These are phyloP conservation scores for Zygosaccharomyces kombuchaensis DNA, from an alignment of 805 yeast genomes.

Conservation along the genomic window DNA sequence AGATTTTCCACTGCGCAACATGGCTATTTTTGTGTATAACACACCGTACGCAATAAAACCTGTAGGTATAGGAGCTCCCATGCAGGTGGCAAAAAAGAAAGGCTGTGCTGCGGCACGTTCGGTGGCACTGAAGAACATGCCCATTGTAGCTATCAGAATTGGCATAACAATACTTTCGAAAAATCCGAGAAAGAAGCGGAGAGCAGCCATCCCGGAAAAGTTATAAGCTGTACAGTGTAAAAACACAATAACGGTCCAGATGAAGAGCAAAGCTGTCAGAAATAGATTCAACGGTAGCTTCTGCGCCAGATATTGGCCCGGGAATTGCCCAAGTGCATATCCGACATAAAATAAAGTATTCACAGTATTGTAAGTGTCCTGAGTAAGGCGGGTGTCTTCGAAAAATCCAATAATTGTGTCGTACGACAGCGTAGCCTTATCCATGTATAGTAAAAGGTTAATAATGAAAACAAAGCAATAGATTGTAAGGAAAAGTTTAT, in stretches of 20 bases:
- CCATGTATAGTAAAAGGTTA: constrained; percentile 42
- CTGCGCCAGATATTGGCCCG: constrained; percentile 40
- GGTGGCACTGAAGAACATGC: no score
- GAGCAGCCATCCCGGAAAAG: not conserved
- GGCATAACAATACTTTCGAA: not conserved
- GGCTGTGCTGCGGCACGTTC: no score
- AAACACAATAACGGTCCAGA: constrained; percentile 46
- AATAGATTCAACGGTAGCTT: constrained; percentile 40
- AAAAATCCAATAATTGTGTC: constrained; percentile 46
- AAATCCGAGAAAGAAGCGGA: not conserved
- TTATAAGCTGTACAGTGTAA: constrained; percentile 25
- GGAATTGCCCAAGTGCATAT: constrained; percentile 45
- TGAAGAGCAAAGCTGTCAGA: constrained; percentile 34
- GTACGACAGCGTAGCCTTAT: constrained; percentile 48
- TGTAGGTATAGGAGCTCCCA: no score
- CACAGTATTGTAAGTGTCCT: constrained; percentile 43
- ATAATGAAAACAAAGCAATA: no score
- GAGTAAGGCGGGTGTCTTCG: constrained; percentile 42
- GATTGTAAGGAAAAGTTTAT: no score
- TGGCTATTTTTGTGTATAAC: no score
- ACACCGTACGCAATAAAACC: no score
- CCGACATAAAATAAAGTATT: constrained; percentile 52
- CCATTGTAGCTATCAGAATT: no score
- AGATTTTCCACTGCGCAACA: no score
- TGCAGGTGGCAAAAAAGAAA: no score